These are phyloP conservation scores for Clonostachys sp. DNA, from an alignment of 2,329 filamentous ascomycete species.

Conservation along the genomic window DNA sequence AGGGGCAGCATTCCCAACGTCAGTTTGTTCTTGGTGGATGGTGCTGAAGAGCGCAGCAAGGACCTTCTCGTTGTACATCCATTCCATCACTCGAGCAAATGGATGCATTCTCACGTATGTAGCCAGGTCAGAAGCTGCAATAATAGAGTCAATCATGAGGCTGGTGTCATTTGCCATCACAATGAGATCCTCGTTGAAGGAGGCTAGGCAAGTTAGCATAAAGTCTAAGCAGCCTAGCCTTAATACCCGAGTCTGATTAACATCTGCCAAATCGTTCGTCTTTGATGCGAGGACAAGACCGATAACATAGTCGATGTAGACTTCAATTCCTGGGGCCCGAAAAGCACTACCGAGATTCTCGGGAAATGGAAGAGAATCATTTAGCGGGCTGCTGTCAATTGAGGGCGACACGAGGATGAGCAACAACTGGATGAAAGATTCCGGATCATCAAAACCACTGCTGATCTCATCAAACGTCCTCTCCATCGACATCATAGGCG, in stretches of 20 bases:
- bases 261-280: conserved; percentile 59
- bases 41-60: conserved; percentile 73
- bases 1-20: conserved; percentile 66
- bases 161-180: conserved; percentile 77
- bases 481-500: conserved; percentile 45
- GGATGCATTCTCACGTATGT: conserved; percentile 85
- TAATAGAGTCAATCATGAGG: conserved; percentile 69
- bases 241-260: conserved; percentile 67
- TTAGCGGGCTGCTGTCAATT: conserved; percentile 53
- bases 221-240: conserved; percentile 82
- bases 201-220: conserved; percentile 70
- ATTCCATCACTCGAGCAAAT: conserved; percentile 93
- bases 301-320: conserved; percentile 87
- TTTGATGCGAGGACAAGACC: conserved; percentile 71
- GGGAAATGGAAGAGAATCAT: conserved; percentile 79
- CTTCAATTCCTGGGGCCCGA: conserved; percentile 78
- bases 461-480: conserved; percentile 71
- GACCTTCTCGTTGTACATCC: conserved; percentile 93
- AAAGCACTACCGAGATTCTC: conserved; percentile 76
- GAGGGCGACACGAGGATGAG: conserved; percentile 67
- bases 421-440: conserved; percentile 77
- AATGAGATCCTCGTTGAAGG: conserved; percentile 92
- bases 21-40: conserved; percentile 69
- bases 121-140: conserved; percentile 69
- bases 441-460: conserved; percentile 77